Evolutionary conservation across 2,329 filamentous ascomycete genomes (phyloP).

Genomic region (Aspergillus ustus): DNA sequence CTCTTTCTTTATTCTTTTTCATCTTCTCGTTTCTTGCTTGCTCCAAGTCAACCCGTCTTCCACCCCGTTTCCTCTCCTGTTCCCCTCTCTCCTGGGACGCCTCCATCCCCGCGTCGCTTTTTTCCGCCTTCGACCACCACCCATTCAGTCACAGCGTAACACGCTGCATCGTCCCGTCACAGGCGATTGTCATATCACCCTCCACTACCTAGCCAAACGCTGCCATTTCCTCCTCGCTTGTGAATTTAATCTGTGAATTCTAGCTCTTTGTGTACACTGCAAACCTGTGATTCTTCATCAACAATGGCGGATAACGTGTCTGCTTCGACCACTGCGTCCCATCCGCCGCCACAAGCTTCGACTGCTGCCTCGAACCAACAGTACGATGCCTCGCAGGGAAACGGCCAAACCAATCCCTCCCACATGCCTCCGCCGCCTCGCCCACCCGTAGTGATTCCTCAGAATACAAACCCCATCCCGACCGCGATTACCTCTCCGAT

Average conservation of each 20-base stretch:
- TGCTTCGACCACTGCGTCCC: conserved; percentile 65
- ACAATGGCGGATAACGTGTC: conserved; percentile 79
- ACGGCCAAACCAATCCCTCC: conserved; percentile 68
- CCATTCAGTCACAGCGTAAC: conserved; percentile 32
- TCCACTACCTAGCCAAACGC: conserved; percentile 20
- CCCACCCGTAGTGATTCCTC: conserved; percentile 82
- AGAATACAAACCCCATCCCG: conserved; percentile 94
- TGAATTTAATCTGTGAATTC: conserved; percentile 26
- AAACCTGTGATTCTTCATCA: conserved; percentile 30
- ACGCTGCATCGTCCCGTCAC: conserved; percentile 31
- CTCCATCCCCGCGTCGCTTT: conserved; percentile 31
- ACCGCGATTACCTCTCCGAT: conserved; percentile 89
- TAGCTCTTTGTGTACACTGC: conserved; percentile 29
- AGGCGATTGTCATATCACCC: conserved; percentile 26
- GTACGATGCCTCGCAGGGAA: conserved; percentile 74
- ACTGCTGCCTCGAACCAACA: conserved; percentile 70
- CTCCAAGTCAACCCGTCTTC: conserved; percentile 16
- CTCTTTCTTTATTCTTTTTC: conserved; percentile 26
- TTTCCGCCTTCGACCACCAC: conserved; percentile 30
- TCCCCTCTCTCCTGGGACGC: conserved; percentile 25
- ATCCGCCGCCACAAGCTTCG: conserved; percentile 71
- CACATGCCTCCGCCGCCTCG: conserved; percentile 91
- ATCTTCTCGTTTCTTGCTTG: conserved; percentile 16
- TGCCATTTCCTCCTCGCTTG: conserved; percentile 26
- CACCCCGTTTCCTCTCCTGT: conserved; percentile 27